Percentiles rank a stretch among this genome's conserved stretches.
These are phyloP conservation scores for Hypoxylon perforatum DNA, from an alignment of 495 filamentous ascomycete genomes.

Conservation along the genomic window DNA sequence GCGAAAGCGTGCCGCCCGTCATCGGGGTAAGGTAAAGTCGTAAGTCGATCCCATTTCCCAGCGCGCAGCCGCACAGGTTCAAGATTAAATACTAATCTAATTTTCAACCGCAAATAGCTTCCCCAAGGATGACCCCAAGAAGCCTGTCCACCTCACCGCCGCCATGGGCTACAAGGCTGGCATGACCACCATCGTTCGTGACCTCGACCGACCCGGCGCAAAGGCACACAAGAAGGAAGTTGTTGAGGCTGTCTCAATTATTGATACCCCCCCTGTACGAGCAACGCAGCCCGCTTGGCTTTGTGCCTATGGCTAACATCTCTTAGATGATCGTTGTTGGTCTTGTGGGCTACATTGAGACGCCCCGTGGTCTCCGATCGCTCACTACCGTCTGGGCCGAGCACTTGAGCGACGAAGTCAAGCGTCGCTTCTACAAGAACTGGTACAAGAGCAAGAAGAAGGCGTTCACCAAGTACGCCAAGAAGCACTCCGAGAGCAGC, in stretches of 20 bases:
- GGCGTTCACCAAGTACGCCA: slow-evolving; percentile 99
- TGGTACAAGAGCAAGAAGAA: slow-evolving; percentile 99
- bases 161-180: slow-evolving; percentile 99
- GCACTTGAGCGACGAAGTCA: slow-evolving; percentile 97
- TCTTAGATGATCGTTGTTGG: slow-evolving; percentile 97
- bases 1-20: slow-evolving; percentile 94
- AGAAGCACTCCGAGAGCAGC: slow-evolving; percentile 95
- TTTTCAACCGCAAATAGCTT: slow-evolving; percentile 66
- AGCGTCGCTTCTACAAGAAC: slow-evolving; percentile 99
- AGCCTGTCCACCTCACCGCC: slow-evolving; percentile 98
- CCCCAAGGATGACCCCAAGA: slow-evolving; percentile 99
- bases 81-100: slow-evolving; percentile 23
- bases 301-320: slow-evolving; percentile 70
- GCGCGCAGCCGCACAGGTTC: not conserved
- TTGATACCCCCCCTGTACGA: slow-evolving; percentile 99
- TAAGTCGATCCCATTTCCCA: slow-evolving; percentile 57
- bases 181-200: slow-evolving; percentile 99
- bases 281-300: slow-evolving; percentile 73
- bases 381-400: slow-evolving; percentile 99
- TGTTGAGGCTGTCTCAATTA: slow-evolving; percentile 98
- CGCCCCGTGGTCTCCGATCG: slow-evolving; percentile 98
- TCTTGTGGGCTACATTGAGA: slow-evolving; percentile 99
- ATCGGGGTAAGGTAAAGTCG: slow-evolving; percentile 99
- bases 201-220: slow-evolving; percentile 98
- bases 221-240: slow-evolving; percentile 99